Conservation (phyloP, 2,329 filamentous ascomycete species). For the Chaetomiaceae sp. region DNA sequence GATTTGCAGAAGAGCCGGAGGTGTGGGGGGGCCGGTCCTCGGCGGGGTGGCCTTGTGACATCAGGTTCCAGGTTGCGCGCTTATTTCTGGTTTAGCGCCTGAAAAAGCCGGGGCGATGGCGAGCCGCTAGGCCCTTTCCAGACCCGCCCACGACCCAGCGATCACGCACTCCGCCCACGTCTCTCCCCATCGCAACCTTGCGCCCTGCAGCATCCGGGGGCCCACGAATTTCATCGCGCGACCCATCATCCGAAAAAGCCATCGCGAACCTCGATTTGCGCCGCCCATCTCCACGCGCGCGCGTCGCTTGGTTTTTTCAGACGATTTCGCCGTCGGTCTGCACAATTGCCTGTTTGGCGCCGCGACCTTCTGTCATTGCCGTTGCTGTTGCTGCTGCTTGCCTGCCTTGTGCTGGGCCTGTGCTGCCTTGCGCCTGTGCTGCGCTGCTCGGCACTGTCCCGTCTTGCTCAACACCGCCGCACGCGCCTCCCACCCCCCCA, state of each 20-base stretch:
- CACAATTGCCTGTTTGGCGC: no score
- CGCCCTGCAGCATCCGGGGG: slow-evolving; percentile 20
- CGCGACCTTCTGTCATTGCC: no score
- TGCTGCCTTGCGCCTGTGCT: no score
- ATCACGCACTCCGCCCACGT: slow-evolving; percentile 23
- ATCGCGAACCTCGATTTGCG: slow-evolving; percentile 10
- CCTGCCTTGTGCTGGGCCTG: no score
- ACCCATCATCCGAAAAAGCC: slow-evolving; percentile 15
- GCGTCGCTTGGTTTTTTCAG: neutral
- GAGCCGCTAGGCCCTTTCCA: slow-evolving; percentile 21
- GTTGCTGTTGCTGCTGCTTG: no score
- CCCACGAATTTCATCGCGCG: slow-evolving; percentile 23
- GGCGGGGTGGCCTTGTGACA: slow-evolving; percentile 14
- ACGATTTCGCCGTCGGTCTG: no score
- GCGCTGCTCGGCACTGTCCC: no score
- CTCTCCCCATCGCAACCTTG: slow-evolving; percentile 25
- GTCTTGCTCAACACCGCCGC: no score
- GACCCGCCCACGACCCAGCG: slow-evolving; percentile 16
- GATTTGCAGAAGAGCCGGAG: neutral
- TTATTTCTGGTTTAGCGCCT: slow-evolving; percentile 19
- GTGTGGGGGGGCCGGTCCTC: neutral
- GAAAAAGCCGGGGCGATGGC: slow-evolving; percentile 20
- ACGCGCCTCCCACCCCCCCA: neutral
- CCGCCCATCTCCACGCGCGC: slow-evolving; percentile 5
- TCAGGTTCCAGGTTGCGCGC: slow-evolving; percentile 23